phyloP scores from a whole-genome alignment of 768 basidiomycete genomes.

The Leccinum disarticulatum region DNA sequence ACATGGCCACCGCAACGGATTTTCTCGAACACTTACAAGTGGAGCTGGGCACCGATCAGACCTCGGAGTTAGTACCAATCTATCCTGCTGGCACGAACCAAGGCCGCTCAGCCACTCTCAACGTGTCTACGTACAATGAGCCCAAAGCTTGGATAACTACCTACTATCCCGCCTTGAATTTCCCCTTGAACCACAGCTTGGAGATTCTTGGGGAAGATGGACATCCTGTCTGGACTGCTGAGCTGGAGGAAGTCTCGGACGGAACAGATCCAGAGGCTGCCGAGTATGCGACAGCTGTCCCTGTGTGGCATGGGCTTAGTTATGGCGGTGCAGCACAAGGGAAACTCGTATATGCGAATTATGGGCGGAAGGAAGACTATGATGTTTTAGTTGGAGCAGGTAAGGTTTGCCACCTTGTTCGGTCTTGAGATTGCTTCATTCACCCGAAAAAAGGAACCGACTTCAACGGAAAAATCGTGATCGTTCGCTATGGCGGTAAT shows the following conservation, averaged over 20 bases:
- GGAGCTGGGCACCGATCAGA: slow-evolving; percentile 42
- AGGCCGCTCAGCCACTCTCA: slow-evolving; percentile 52
- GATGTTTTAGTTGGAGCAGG: slow-evolving; percentile 45
- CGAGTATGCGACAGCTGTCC: slow-evolving; percentile 53
- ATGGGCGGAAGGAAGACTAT: slow-evolving; percentile 63
- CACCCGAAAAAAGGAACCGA: slow-evolving; percentile 29
- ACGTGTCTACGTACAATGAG: slow-evolving; percentile 38
- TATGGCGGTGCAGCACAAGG: slow-evolving; percentile 63
- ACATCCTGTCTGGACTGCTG: slow-evolving; percentile 55
- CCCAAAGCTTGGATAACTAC: slow-evolving; percentile 62
- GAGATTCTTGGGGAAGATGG: slow-evolving; percentile 55
- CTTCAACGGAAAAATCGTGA: slow-evolving; percentile 74
- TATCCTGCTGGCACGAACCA: slow-evolving; percentile 56
- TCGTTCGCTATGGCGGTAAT: slow-evolving; percentile 72
- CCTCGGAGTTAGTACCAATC: slow-evolving; percentile 37
- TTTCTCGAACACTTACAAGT: slow-evolving; percentile 53
- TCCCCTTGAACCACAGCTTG: slow-evolving; percentile 56
- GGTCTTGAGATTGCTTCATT: too few relatives aligned
- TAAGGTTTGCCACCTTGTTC: too few relatives aligned
- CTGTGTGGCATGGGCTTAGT: slow-evolving; percentile 70
- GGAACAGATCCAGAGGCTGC: slow-evolving; percentile 62
- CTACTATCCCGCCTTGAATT: slow-evolving; percentile 77
- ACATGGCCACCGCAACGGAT: slow-evolving; percentile 54
- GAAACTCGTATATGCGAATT: slow-evolving; percentile 58
- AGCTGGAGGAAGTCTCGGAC: slow-evolving; percentile 66